These are phyloP conservation scores for Cytospora piceae DNA, from an alignment of 2,329 filamentous ascomycete species.

Conservation along the genomic window DNA sequence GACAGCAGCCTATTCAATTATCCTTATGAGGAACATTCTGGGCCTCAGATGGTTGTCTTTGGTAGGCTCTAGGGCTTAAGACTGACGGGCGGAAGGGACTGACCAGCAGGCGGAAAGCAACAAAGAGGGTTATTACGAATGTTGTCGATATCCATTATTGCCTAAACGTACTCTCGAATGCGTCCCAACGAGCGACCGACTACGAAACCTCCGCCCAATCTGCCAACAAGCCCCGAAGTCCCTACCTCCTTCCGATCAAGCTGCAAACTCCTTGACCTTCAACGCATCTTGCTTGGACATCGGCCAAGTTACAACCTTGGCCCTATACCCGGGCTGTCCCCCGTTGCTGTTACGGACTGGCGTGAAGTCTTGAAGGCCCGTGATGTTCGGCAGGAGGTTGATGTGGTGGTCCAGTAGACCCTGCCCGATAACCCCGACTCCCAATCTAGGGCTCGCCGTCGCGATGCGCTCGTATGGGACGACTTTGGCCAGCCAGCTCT, in stretches of 20 bases:
- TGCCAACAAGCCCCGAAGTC: background rate
- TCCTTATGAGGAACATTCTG: background rate
- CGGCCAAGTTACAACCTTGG: slow-evolving; percentile 41
- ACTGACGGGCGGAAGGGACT: background rate
- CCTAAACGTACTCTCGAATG: background rate
- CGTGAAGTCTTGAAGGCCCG: slow-evolving; percentile 35
- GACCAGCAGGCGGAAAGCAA: background rate
- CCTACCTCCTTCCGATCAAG: slow-evolving; percentile 23
- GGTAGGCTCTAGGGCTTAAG: background rate
- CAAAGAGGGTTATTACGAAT: background rate
- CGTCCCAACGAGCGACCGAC: background rate
- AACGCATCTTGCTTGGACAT: slow-evolving; percentile 34
- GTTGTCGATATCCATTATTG: background rate
- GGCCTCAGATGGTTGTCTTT: background rate
- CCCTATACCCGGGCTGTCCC: slow-evolving; percentile 35
- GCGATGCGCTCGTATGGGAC: slow-evolving; percentile 40
- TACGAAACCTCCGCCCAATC: background rate
- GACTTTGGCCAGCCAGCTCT: slow-evolving; percentile 32
- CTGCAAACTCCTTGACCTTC: slow-evolving; percentile 32
- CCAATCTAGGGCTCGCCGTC: slow-evolving; percentile 34
- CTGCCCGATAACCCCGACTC: slow-evolving; percentile 36
- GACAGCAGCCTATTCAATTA: background rate
- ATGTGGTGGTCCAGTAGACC: slow-evolving; percentile 39
- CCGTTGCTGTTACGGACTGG: slow-evolving; percentile 34
- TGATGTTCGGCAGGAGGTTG: slow-evolving; percentile 36